These are phyloP conservation scores for Phlebiopsis gigantea DNA, from an alignment of 768 basidiomycete species.

Conservation along the genomic window DNA sequence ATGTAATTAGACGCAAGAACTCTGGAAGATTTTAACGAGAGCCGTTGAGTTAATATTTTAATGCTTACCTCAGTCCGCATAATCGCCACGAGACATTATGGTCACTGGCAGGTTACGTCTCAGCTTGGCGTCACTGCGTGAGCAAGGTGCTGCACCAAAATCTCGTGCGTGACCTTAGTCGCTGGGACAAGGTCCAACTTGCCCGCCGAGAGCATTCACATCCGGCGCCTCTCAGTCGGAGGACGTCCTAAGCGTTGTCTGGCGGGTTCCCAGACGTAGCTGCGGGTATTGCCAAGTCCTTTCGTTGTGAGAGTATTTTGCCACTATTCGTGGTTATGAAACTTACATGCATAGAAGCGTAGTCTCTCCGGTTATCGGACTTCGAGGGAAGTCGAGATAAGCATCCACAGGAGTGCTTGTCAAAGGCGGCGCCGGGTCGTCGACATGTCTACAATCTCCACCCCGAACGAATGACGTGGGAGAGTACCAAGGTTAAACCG, in stretches of 20 bases:
- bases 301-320: neutral
- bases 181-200: neutral
- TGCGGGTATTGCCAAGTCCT: neutral
- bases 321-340: neutral
- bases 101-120: neutral
- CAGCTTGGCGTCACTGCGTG: neutral
- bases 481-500: no score
- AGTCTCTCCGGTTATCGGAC: neutral
- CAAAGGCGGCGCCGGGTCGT: neutral
- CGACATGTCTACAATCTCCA: neutral
- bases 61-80: conserved; percentile 2
- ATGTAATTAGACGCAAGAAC: neutral
- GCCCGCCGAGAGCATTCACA: neutral
- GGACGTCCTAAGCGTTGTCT: neutral
- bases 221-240: neutral
- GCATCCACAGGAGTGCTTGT: neutral
- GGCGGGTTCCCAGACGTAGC: neutral
- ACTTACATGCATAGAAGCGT: neutral
- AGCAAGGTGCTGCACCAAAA: neutral
- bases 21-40: neutral
- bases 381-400: neutral
- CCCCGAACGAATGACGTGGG: neutral
- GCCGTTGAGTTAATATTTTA: neutral
- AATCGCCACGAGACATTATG: conserved; percentile 7
- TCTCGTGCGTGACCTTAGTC: neutral